Evolutionary conservation across 2,329 filamentous ascomycete species (phyloP).

Genomic region (Myriosclerotinia scirpicola): DNA sequence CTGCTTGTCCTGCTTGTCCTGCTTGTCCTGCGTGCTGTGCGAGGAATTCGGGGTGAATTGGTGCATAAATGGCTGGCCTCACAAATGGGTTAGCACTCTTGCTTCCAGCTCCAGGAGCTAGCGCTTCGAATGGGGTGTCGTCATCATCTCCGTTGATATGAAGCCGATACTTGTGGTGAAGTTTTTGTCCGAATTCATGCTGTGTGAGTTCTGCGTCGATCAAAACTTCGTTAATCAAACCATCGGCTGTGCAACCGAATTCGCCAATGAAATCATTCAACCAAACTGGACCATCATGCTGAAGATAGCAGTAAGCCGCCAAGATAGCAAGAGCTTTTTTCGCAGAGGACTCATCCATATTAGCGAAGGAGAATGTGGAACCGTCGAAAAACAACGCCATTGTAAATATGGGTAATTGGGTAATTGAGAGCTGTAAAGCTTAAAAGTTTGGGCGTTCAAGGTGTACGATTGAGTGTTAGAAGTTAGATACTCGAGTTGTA

Average conservation of each 20-base stretch:
- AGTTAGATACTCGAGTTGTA: neutral
- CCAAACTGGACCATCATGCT: neutral
- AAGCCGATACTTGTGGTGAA: conserved; percentile 4
- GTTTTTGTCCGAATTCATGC: neutral
- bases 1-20: too few relatives aligned
- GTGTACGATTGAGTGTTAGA: neutral
- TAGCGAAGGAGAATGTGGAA: neutral
- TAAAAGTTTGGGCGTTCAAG: neutral
- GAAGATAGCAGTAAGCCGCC: neutral
- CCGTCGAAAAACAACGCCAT: neutral
- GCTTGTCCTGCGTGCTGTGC: neutral
- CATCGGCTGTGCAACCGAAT: conserved; percentile 10
- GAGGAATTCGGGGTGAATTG: neutral
- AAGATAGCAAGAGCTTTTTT: conserved; percentile 1
- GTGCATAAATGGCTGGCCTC: neutral
- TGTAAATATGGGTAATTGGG: neutral
- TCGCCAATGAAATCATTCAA: neutral
- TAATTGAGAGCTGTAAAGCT: conserved; percentile 5
- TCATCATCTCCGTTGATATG: neutral
- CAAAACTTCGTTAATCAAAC: conserved; percentile 12
- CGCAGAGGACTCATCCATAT: neutral
- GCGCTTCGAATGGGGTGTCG: neutral
- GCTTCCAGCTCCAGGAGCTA: neutral
- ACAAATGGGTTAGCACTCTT: neutral
- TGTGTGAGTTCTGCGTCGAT: neutral